phyloP scores from a whole-genome alignment of 805 yeast genomes.

The Lipomyces chichibuensis region DNA sequence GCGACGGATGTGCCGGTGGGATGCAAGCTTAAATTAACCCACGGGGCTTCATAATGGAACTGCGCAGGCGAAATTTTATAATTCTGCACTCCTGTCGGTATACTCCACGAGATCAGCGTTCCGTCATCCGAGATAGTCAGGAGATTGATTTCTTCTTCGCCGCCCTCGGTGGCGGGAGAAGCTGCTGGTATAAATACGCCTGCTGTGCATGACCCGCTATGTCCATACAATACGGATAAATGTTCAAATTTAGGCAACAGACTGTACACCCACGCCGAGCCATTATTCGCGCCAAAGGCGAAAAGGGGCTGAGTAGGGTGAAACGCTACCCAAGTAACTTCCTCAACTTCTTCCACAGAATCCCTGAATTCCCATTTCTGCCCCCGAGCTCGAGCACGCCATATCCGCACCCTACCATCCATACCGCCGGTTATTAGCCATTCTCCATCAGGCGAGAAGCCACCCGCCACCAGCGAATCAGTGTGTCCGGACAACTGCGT shows the following conservation, averaged over 20 bases:
- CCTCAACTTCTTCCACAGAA: conserved; percentile 84
- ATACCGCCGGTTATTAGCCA: conserved; percentile 89
- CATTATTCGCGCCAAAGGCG: conserved; percentile 91
- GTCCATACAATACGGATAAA: conserved; percentile 53
- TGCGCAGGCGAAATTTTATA: conserved; percentile 69
- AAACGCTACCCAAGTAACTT: conserved; percentile 76
- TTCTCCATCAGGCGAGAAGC: conserved; percentile 80
- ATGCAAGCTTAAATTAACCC: conserved; percentile 71
- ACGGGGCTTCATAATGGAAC: conserved; percentile 81
- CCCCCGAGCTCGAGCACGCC: conserved; percentile 72
- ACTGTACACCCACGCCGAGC: conserved; percentile 92
- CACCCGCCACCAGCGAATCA: conserved; percentile 85
- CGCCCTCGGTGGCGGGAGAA: conserved; percentile 40
- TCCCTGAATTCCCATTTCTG: conserved; percentile 77
- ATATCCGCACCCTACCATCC: conserved; percentile 82
- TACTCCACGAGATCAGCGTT: conserved; percentile 84
- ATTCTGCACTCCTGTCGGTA: conserved; percentile 70
- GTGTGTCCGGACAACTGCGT: conserved; percentile 77
- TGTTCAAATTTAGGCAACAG: conserved; percentile 61
- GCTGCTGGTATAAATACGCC: conserved; percentile 72
- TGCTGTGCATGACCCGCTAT: conserved; percentile 75
- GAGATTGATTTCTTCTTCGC: conserved; percentile 51
- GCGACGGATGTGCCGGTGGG: conserved; percentile 63
- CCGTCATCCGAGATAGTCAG: conserved; percentile 86
- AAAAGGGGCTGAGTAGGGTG: conserved; percentile 82